These are phyloP conservation scores for Pneumocystis canis DNA, from an alignment of 1,139 yeast species.

Conservation along the genomic window DNA sequence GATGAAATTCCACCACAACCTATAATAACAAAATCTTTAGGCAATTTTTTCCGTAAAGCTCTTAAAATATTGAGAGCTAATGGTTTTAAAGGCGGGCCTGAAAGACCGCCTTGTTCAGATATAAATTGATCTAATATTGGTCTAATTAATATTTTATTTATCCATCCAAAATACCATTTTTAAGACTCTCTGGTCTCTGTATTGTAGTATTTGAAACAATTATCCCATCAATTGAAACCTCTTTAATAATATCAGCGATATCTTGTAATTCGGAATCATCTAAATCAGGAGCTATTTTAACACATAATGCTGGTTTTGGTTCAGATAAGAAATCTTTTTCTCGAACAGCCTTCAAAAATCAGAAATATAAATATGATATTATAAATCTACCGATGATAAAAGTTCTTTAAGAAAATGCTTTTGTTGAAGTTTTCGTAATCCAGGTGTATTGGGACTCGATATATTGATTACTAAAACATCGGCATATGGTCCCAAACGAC, in stretches of 20 bases:
- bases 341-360: constrained; percentile 19
- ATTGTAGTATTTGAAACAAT: constrained; percentile 86
- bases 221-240: constrained; percentile 74
- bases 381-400: constrained; percentile 29
- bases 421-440: constrained; percentile 70
- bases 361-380: background rate
- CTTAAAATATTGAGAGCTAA: constrained; percentile 56
- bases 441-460: constrained; percentile 96
- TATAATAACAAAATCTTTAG: constrained; percentile 56
- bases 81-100: constrained; percentile 86
- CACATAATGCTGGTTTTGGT: constrained; percentile 45
- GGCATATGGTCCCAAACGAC: constrained; percentile 64
- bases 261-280: constrained; percentile 66
- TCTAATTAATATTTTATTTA: background rate
- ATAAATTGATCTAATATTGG: constrained; percentile 28
- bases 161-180: background rate
- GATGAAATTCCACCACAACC: constrained; percentile 89
- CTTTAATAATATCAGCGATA: constrained; percentile 67
- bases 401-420: constrained; percentile 58
- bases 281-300: constrained; percentile 88
- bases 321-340: constrained; percentile 25
- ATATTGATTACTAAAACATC: constrained; percentile 83
- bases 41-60: constrained; percentile 57
- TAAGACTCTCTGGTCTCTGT: constrained; percentile 32
- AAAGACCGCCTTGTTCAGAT: constrained; percentile 68